These are phyloP conservation scores for Barbarea vulgaris DNA, from an alignment of 345 rosid genomes.

Conservation along the genomic window DNA sequence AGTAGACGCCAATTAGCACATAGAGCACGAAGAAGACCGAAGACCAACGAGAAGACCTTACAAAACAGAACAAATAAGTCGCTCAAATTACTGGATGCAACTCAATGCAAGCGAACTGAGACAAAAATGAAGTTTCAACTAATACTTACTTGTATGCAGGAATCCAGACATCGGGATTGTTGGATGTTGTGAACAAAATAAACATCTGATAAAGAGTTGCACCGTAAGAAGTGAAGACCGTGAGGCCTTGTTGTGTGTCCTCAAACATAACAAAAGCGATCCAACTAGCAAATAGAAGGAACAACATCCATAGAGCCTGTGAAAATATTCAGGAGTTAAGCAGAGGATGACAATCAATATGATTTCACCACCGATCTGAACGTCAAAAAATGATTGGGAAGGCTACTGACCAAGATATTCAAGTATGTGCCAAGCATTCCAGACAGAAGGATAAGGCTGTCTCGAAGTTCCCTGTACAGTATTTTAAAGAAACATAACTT, in stretches of 20 bases:
- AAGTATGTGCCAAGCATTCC: slow-evolving; percentile 92
- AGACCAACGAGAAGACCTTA: slow-evolving; percentile 91
- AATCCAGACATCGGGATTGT: slow-evolving; percentile 99
- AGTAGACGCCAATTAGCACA: slow-evolving; percentile 89
- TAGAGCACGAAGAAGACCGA: slow-evolving; percentile 76
- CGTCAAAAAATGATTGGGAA: slow-evolving; percentile 28
- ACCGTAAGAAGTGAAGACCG: slow-evolving; percentile 72
- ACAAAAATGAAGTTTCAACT: slow-evolving; percentile 12
- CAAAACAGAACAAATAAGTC: slow-evolving; percentile 36
- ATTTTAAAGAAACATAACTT: slow-evolving; percentile 3
- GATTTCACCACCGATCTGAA: neutral
- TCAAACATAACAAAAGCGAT: slow-evolving; percentile 94
- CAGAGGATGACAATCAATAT: slow-evolving; percentile 20
- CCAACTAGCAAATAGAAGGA: slow-evolving; percentile 94
- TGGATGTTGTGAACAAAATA: slow-evolving; percentile 91
- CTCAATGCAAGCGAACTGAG: slow-evolving; percentile 14
- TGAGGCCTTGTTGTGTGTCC: slow-evolving; percentile 85
- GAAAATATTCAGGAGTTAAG: slow-evolving; percentile 31
- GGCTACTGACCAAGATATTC: slow-evolving; percentile 76
- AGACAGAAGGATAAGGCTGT: slow-evolving; percentile 62
- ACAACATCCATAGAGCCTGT: slow-evolving; percentile 88
- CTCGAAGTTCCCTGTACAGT: slow-evolving; percentile 67
- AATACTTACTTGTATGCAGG: slow-evolving; percentile 93
- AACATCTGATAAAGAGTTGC: slow-evolving; percentile 85
- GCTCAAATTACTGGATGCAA: slow-evolving; percentile 16